These are phyloP conservation scores for Penicillium fimorum DNA, from an alignment of 495 filamentous ascomycete genomes.

Conservation along the genomic window DNA sequence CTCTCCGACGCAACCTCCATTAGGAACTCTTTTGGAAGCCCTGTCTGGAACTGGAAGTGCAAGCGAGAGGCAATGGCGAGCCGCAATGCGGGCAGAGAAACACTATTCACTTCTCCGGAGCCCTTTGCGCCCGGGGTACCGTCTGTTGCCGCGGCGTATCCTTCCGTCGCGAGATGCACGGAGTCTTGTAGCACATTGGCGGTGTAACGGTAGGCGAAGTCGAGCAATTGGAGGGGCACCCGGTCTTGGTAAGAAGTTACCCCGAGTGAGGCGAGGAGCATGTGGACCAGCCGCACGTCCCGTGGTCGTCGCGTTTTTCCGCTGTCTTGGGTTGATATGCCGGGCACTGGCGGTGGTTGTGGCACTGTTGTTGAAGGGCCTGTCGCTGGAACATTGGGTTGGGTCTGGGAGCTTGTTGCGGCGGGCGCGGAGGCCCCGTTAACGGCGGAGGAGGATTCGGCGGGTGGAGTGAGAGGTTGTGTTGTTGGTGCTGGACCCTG, in stretches of 20 bases:
- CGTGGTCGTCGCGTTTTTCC: slow-evolving; percentile 74
- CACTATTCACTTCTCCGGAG: slow-evolving; percentile 39
- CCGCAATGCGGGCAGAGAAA: slow-evolving; percentile 57
- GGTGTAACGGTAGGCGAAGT: slow-evolving; percentile 90
- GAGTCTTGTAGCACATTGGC: slow-evolving; percentile 50
- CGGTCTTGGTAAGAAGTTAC: slow-evolving; percentile 90
- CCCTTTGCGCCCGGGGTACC: slow-evolving; percentile 27
- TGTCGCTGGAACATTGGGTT: slow-evolving; percentile 13
- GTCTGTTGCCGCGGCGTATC: slow-evolving; percentile 43
- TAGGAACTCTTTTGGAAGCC: slow-evolving; percentile 80
- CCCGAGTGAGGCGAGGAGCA: slow-evolving; percentile 82
- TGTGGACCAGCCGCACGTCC: slow-evolving; percentile 87
- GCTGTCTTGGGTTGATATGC: slow-evolving; percentile 57
- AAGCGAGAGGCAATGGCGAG: slow-evolving; percentile 63
- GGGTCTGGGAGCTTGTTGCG: slow-evolving; percentile 24
- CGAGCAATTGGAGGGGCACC: slow-evolving; percentile 89
- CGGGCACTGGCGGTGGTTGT: slow-evolving; percentile 44
- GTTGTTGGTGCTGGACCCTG: slow-evolving; percentile 36
- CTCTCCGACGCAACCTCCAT: slow-evolving; percentile 78
- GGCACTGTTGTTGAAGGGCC: slow-evolving; percentile 29
- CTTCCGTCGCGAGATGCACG: slow-evolving; percentile 53
- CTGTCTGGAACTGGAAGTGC: slow-evolving; percentile 63
- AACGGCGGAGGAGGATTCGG: slow-evolving; percentile 34
- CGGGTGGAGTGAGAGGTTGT: slow-evolving; percentile 47
- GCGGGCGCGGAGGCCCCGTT: slow-evolving; percentile 26